Evolutionary conservation across 2,329 filamentous ascomycete species (phyloP).

Genomic region (Magnaporthiopsis incrustans): DNA sequence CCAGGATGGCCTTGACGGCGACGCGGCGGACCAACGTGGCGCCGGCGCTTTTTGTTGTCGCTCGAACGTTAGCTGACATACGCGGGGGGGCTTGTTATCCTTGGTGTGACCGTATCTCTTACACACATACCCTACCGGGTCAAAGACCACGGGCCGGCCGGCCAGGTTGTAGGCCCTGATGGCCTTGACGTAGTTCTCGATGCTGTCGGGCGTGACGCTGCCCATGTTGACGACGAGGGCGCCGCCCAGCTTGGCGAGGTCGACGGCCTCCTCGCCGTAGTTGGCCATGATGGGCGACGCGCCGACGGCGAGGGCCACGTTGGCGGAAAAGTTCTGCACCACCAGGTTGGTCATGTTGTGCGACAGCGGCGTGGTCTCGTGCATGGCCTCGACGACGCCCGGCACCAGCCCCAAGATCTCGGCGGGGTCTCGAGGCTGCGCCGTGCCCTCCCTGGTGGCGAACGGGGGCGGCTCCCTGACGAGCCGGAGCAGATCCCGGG

Average conservation of each 20-base stretch:
- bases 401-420: conserved; percentile 23
- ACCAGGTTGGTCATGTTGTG: conserved; percentile 98
- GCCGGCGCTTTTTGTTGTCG: conserved; percentile 54
- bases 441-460: conserved; percentile 9
- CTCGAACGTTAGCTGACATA: conserved; percentile 3
- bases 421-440: conserved; percentile 4
- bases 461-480: conserved; percentile 35
- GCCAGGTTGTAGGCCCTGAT: conserved; percentile 73
- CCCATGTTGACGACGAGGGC: conserved; percentile 92
- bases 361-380: conserved; percentile 59
- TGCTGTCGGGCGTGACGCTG: conserved; percentile 69
- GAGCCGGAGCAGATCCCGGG: conserved; percentile 49
- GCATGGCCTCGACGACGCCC: conserved; percentile 52
- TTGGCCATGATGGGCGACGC: conserved; percentile 93
- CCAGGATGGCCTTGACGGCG: conserved; percentile 64
- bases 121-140: conserved; percentile 69
- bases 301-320: conserved; percentile 76
- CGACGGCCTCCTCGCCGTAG: conserved; percentile 71
- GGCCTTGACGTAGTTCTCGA: conserved; percentile 65
- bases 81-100: not conserved
- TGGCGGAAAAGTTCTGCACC: conserved; percentile 91
- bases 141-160: conserved; percentile 70
- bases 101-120: not conserved
- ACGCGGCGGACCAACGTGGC: conserved; percentile 67
- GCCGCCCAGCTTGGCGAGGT: conserved; percentile 70